Conservation (phyloP, 352 stramenopile genomes). For the Globisporangium orthogonon region DNA sequence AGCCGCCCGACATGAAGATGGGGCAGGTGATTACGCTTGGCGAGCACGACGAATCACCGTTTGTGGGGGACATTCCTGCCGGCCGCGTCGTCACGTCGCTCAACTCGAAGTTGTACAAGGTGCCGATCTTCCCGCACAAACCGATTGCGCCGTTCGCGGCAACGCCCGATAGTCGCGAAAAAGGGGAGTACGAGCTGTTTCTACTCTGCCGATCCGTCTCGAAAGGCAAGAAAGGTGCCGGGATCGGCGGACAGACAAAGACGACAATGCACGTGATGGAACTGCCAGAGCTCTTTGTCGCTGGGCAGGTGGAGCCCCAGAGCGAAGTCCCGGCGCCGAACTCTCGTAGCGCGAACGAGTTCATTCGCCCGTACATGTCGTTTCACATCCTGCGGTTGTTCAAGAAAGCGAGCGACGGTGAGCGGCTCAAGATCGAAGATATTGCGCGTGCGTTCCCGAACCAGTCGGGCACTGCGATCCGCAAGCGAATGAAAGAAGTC, state of each 20-base stretch:
- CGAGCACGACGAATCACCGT: conserved; percentile 74
- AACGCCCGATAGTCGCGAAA: conserved; percentile 27
- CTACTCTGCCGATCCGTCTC: conserved; percentile 63
- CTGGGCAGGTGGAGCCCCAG: conserved; percentile 75
- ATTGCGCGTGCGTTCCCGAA: conserved; percentile 77
- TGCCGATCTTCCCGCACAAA: conserved; percentile 73
- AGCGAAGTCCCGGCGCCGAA: conserved; percentile 80
- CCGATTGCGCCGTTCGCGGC: conserved; percentile 44
- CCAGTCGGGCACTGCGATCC: conserved; percentile 72
- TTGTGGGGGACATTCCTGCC: conserved; percentile 74
- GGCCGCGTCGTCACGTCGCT: conserved; percentile 71
- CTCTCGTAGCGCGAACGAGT: conserved; percentile 74
- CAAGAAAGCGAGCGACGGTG: conserved; percentile 74
- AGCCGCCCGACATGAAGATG: conserved; percentile 74
- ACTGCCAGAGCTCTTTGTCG: conserved; percentile 66
- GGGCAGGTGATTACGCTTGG: conserved; percentile 79
- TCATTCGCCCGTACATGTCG: conserved; percentile 84
- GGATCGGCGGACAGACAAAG: conserved; percentile 27
- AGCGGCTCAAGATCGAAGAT: conserved; percentile 81
- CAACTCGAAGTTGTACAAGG: conserved; percentile 82
- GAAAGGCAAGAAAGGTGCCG: conserved; percentile 60
- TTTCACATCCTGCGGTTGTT: conserved; percentile 82
- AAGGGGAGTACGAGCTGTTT: conserved; percentile 56
- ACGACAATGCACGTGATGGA: conserved; percentile 76
- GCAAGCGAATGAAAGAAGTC: conserved; percentile 85